phyloP scores from a whole-genome alignment of 1,139 yeast species.

The Yarrowia galli region DNA sequence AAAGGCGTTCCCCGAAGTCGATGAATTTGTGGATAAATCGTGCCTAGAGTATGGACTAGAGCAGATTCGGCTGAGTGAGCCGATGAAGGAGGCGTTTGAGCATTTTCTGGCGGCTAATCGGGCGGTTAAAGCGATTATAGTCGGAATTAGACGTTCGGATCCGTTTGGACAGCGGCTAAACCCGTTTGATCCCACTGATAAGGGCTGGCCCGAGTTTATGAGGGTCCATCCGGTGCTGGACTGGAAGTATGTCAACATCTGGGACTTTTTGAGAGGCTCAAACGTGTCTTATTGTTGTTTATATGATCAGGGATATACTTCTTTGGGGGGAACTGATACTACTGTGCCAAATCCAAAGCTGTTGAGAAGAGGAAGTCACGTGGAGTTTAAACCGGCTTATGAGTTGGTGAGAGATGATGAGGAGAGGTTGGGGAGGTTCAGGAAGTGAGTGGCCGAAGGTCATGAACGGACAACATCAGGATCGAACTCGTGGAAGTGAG shows the following conservation, averaged over 20 bases:
- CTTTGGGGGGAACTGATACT: slow-evolving; percentile 74
- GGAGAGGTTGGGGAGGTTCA: slow-evolving; percentile 61
- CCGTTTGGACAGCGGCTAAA: slow-evolving; percentile 69
- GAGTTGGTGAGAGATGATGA: slow-evolving; percentile 64
- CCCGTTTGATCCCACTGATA: slow-evolving; percentile 73
- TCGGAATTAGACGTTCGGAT: slow-evolving; percentile 82
- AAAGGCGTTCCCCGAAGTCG: slow-evolving; percentile 69
- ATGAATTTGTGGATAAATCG: slow-evolving; percentile 53
- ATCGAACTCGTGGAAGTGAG: not conserved
- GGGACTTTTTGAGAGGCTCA: slow-evolving; percentile 61
- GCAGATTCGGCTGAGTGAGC: slow-evolving; percentile 49
- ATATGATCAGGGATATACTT: slow-evolving; percentile 81
- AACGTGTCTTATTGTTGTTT: slow-evolving; percentile 67
- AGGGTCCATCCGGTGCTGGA: slow-evolving; percentile 82
- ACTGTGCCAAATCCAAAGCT: slow-evolving; percentile 73
- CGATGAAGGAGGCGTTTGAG: slow-evolving; percentile 70
- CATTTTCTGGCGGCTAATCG: slow-evolving; percentile 60
- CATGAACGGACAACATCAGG: not conserved
- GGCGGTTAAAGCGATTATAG: slow-evolving; percentile 67
- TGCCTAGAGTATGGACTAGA: slow-evolving; percentile 49
- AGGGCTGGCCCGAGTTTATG: slow-evolving; percentile 84
- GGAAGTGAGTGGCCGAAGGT: not conserved
- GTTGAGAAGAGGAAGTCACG: slow-evolving; percentile 34
- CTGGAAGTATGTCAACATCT: slow-evolving; percentile 79
- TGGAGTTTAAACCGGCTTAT: slow-evolving; percentile 67